These are phyloP conservation scores for Potentilla sterilis DNA, from an alignment of 306 rosid species.

Conservation along the genomic window DNA sequence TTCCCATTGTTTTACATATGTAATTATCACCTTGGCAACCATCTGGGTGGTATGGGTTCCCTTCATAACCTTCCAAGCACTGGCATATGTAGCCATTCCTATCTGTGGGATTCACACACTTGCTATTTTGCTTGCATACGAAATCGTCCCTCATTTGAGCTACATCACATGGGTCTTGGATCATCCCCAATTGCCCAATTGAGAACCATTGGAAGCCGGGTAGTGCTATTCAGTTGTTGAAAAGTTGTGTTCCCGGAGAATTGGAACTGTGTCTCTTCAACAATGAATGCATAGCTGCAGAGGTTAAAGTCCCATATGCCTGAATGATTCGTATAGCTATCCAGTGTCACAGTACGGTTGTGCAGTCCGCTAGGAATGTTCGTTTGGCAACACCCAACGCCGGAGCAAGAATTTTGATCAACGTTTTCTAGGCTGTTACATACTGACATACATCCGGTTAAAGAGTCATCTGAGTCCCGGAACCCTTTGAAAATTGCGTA, in stretches of 20 bases:
- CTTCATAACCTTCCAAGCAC: neutral
- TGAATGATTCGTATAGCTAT: neutral
- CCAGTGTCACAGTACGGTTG: neutral
- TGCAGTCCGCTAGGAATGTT: neutral
- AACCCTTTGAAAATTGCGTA: neutral
- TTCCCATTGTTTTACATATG: neutral
- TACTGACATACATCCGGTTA: neutral
- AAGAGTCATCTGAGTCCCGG: neutral
- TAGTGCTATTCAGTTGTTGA: neutral
- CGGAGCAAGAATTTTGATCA: neutral
- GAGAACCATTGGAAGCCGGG: neutral
- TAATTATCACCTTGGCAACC: slow-evolving; percentile 5
- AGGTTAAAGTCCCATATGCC: neutral
- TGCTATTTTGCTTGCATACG: neutral
- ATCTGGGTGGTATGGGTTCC: neutral
- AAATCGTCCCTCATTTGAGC: neutral
- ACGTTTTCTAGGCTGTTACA: neutral
- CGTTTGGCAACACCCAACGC: neutral
- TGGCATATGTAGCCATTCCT: neutral
- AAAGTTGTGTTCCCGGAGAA: neutral
- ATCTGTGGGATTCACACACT: neutral
- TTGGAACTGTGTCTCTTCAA: neutral
- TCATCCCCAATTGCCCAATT: slow-evolving; percentile 6
- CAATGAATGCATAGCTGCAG: slow-evolving; percentile 16
- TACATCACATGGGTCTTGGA: neutral